A percentile compares a stretch with the other conserved stretches of the same genome.
phyloP scores from a whole-genome alignment of 495 filamentous ascomycete genomes.

The Barbatosphaeria neglecta region DNA sequence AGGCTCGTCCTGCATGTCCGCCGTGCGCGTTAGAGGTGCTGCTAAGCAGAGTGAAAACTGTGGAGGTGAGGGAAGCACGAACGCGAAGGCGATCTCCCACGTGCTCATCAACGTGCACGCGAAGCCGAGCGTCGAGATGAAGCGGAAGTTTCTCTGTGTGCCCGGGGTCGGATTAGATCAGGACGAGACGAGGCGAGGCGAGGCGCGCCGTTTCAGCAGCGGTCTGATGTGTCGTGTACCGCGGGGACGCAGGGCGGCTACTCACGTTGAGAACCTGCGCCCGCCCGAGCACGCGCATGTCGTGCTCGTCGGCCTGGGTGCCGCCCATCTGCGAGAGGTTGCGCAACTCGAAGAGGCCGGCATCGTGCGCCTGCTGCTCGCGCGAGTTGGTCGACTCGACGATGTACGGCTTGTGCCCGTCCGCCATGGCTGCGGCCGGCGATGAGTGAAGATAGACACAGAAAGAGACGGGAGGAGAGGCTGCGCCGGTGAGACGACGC shows the following conservation, averaged over 20 bases:
- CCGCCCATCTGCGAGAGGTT: conserved; percentile 5
- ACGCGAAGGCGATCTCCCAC: conserved; percentile 32
- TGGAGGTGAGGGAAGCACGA: neutral
- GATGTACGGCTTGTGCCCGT: conserved; percentile 2
- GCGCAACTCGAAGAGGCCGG: conserved; percentile 3
- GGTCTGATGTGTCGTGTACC: neutral
- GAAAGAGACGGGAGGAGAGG: too few relatives aligned
- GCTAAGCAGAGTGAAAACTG: neutral
- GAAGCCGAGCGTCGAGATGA: conserved; percentile 35
- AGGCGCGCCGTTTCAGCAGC: too few relatives aligned
- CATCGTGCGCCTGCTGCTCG: neutral
- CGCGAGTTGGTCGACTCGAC: conserved; percentile 1
- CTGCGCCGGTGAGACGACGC: too few relatives aligned
- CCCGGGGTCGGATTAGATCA: neutral
- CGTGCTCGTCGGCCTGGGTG: conserved; percentile 9
- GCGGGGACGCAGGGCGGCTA: neutral
- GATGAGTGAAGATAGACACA: too few relatives aligned
- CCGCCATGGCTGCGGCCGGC: neutral
- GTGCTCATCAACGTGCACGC: conserved; percentile 38
- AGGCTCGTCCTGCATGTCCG: conserved; percentile 4
- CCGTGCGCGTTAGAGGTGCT: neutral
- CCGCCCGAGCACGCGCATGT: conserved; percentile 11
- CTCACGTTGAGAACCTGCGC: conserved; percentile 10
- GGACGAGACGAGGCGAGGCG: neutral
- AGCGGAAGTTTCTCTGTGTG: conserved; percentile 10